A percentile compares a stretch with the other conserved stretches of the same genome.
Conservation (phyloP, 495 filamentous ascomycete genomes). For the Podospora tetraspora region DNA sequence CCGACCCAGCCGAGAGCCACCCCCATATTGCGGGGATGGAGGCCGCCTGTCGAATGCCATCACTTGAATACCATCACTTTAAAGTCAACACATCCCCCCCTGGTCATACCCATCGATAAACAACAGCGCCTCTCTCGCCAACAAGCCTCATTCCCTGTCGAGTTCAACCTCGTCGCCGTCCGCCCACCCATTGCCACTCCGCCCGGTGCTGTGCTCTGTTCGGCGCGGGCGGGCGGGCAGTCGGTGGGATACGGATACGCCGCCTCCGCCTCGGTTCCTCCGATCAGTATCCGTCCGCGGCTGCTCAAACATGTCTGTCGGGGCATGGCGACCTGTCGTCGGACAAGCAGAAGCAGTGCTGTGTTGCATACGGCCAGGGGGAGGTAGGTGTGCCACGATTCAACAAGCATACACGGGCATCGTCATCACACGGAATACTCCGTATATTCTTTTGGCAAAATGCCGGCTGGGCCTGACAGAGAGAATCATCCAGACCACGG, state of each 20-base stretch:
- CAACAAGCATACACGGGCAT: not conserved
- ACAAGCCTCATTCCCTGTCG: not conserved
- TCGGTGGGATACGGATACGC: not conserved
- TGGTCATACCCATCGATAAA: not conserved
- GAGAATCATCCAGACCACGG: not conserved
- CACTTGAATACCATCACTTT: not conserved
- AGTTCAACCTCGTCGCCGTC: not conserved
- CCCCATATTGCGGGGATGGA: not conserved
- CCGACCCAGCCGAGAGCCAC: not conserved
- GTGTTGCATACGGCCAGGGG: not conserved
- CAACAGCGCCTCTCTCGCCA: not conserved
- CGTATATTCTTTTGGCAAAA: not conserved
- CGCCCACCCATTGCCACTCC: not conserved
- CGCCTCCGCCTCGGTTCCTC: not conserved
- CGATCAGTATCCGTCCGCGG: conserved; percentile 5
- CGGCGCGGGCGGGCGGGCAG: not conserved
- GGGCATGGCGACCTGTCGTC: not conserved
- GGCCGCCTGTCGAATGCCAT: not conserved
- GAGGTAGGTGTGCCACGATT: not conserved
- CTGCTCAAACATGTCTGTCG: conserved; percentile 4
- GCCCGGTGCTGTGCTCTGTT: not conserved
- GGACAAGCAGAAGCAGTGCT: not conserved
- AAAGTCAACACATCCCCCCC: not conserved
- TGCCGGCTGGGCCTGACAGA: not conserved
- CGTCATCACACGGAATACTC: not conserved